Percentiles rank a stretch among this genome's conserved stretches.
Evolutionary conservation across 2,329 filamentous ascomycete genomes (phyloP).

Genomic region (Alternaria sp.): DNA sequence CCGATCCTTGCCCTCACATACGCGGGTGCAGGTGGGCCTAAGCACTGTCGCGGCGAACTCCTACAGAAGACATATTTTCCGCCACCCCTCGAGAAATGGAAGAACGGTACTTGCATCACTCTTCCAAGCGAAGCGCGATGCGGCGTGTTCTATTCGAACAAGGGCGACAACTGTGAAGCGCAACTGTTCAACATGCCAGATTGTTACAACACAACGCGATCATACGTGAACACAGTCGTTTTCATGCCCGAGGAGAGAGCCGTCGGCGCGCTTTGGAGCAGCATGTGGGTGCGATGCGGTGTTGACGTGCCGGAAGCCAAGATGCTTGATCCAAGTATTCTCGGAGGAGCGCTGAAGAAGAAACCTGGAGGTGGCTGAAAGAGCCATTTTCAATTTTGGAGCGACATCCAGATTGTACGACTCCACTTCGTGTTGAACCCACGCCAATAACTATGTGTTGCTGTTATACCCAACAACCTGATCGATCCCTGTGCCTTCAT

Average conservation of each 20-base stretch:
- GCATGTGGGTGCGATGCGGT: slow-evolving; percentile 47
- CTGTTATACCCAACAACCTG: neutral
- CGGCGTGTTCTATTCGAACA: slow-evolving; percentile 45
- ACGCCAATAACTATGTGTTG: neutral
- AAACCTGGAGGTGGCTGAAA: slow-evolving; percentile 33
- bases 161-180: slow-evolving; percentile 48
- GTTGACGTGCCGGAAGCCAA: slow-evolving; percentile 40
- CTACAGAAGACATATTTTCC: slow-evolving; percentile 37
- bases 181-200: slow-evolving; percentile 41
- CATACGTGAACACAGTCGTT: slow-evolving; percentile 46
- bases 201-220: slow-evolving; percentile 39
- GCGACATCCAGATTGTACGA: too few species aligned
- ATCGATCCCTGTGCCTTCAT: neutral
- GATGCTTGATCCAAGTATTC: slow-evolving; percentile 39
- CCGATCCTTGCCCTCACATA: slow-evolving; percentile 47
- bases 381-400: neutral
- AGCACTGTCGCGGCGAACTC: slow-evolving; percentile 46
- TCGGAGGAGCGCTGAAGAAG: slow-evolving; percentile 40
- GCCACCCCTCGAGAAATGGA: slow-evolving; percentile 35
- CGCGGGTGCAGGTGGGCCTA: slow-evolving; percentile 43
- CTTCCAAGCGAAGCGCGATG: slow-evolving; percentile 44
- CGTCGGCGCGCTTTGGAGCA: slow-evolving; percentile 45
- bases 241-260: slow-evolving; percentile 48
- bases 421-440: neutral
- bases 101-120: slow-evolving; percentile 44